Evolutionary conservation across 2,329 filamentous ascomycete genomes (phyloP).

Genomic region (Ceratocystis albifundus): DNA sequence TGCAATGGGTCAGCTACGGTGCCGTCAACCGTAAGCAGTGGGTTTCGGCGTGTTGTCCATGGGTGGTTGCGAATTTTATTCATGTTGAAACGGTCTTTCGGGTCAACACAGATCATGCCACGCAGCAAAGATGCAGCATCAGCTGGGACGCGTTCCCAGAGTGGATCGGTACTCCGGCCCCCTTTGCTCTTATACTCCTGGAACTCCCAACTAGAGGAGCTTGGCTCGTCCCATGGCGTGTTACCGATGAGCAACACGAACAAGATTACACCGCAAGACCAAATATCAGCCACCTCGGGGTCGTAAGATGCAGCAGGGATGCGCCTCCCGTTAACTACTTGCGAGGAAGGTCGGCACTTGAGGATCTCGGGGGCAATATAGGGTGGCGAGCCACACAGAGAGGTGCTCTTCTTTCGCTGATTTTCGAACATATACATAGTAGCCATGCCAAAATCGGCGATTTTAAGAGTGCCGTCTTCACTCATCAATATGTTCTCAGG

Average conservation of each 20-base stretch:
- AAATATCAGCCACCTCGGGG: slow-evolving; percentile 78
- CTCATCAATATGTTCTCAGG: slow-evolving; percentile 93
- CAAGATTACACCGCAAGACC: slow-evolving; percentile 96
- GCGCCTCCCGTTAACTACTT: slow-evolving; percentile 32
- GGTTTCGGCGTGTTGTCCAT: slow-evolving; percentile 82
- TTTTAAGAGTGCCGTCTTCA: slow-evolving; percentile 72
- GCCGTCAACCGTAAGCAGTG: slow-evolving; percentile 62
- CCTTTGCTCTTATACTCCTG: slow-evolving; percentile 71
- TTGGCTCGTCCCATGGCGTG: slow-evolving; percentile 94
- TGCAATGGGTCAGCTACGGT: slow-evolving; percentile 65
- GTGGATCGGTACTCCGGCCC: slow-evolving; percentile 69
- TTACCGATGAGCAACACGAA: slow-evolving; percentile 93
- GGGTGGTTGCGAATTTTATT: slow-evolving; percentile 79
- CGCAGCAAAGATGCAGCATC: slow-evolving; percentile 71
- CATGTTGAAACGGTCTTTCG: slow-evolving; percentile 66
- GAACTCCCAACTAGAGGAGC: slow-evolving; percentile 75
- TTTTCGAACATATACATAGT: slow-evolving; percentile 88
- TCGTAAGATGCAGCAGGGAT: slow-evolving; percentile 45
- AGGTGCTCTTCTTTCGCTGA: slow-evolving; percentile 66
- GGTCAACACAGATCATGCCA: slow-evolving; percentile 82
- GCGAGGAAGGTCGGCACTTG: slow-evolving; percentile 34
- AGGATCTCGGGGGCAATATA: slow-evolving; percentile 95
- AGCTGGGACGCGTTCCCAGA: slow-evolving; percentile 69
- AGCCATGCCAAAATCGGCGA: slow-evolving; percentile 93
- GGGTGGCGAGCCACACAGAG: slow-evolving; percentile 88